Base-by-base conservation (phyloP, 306 rosid genomes). In the Neltuma alba region DNA sequence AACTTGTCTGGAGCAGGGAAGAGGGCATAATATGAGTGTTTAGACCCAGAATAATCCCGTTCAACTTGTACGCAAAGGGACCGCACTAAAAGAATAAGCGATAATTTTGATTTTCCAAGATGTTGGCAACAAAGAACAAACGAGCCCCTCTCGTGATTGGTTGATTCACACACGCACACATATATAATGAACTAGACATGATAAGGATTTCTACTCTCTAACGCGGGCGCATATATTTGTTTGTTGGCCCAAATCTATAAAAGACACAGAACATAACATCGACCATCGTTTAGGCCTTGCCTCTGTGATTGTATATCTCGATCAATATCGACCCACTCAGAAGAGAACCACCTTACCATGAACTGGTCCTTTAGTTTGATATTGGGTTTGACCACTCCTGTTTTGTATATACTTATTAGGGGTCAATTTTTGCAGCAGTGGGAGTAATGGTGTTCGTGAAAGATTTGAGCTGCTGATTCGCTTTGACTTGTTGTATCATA, bases 31-130 rank as follows among this genome's bases (percentile, higher is more conserved):
- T 34, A 61, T 60, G 44, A 52, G 64, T 33, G 60, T 44, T 30
- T 42, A 74, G 36, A 37, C 42, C 36, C 31, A 54, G 63, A 72
- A 76, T 77, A 33, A 82, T 62, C 81, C 0, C 45, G 55, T 74
- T 85, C 89, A 86, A 83, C 82, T 86, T 88, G 92, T 54, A 70
- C 52, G 84, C 85, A 52, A 86, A 15, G 76, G 87, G 87, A 79
- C 78, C 80, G 42, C 77, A 76, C 27, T 28, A 34, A 60, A 47
- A 75, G 74, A 61, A 55, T 62, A 71, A 28, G 58, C 48, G 57
- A 31, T 41, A 63, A 62, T 44, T 66, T 74, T 16, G 18, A 70
- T 69, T 36, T 66, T 74, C 18, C 20, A 65, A 71, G 50, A 52
- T 44, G 16, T 3, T 9, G 25, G 28, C 55, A 66, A n/a, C 10